Conservation (phyloP, 306 rosid species). For the Cucumis melo region DNA sequence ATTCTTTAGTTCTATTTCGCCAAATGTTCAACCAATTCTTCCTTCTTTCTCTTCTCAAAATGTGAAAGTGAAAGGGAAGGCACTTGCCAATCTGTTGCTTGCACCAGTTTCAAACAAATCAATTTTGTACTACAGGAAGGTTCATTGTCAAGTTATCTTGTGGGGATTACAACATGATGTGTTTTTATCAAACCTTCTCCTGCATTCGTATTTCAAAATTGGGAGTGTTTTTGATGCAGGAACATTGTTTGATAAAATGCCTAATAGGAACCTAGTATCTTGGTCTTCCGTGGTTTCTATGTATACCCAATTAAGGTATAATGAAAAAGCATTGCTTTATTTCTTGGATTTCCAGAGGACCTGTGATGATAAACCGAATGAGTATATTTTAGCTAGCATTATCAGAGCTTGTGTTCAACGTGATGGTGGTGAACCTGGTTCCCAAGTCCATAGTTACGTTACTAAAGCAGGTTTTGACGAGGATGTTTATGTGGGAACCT, state of each 20-base stretch:
- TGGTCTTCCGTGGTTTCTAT: conserved; percentile 79
- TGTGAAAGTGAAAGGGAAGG: conserved; percentile 26
- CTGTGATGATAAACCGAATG: conserved; percentile 38
- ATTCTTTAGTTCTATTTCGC: conserved; percentile 16
- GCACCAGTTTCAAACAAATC: conserved; percentile 15
- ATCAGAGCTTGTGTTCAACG: conserved; percentile 52
- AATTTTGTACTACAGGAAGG: conserved; percentile 15
- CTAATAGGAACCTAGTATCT: conserved; percentile 47
- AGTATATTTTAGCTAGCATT: conserved; percentile 58
- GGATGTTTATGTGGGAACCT: conserved; percentile 75
- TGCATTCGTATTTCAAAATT: conserved; percentile 23
- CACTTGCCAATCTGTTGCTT: conserved; percentile 42
- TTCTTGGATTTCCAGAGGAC: conserved; percentile 37
- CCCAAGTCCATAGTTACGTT: conserved; percentile 48
- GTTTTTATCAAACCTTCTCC: conserved; percentile 51
- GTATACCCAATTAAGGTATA: conserved; percentile 39
- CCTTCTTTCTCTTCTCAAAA: conserved; percentile 11
- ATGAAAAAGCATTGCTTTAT: conserved; percentile 33
- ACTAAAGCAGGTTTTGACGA: conserved; percentile 44
- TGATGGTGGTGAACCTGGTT: conserved; percentile 31
- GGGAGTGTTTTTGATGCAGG: conserved; percentile 30
- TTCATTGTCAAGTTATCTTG: conserved; percentile 47
- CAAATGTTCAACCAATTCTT: conserved; percentile 15
- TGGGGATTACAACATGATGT: conserved; percentile 46
- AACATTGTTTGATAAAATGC: conserved; percentile 54